phyloP scores from a whole-genome alignment of 257 asterid species.

The Striga asiatica region DNA sequence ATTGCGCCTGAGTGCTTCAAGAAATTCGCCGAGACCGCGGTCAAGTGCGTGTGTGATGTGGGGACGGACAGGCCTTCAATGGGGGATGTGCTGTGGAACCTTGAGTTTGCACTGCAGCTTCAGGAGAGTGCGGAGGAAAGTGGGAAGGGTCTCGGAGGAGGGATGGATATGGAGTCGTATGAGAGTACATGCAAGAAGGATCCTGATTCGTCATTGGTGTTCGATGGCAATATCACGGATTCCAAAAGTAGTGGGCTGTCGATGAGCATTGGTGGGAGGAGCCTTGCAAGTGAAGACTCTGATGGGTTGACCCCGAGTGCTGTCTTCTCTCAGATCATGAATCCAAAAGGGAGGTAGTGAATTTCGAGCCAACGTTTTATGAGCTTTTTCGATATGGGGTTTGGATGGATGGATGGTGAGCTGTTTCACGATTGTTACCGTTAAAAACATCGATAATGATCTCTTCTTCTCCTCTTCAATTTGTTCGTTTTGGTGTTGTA shows the following conservation, averaged over 20 bases:
- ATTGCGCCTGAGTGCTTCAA: slow-evolving; percentile 25
- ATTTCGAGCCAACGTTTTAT: background rate
- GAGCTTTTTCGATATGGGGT: background rate
- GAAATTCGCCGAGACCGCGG: slow-evolving; percentile 30
- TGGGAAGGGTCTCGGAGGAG: slow-evolving; percentile 36
- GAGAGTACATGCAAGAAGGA: slow-evolving; percentile 34
- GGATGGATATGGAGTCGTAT: slow-evolving; percentile 16
- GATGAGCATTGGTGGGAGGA: slow-evolving; percentile 69
- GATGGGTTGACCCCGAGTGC: slow-evolving; percentile 70
- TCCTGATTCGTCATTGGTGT: slow-evolving; percentile 29
- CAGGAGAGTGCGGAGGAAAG: slow-evolving; percentile 55
- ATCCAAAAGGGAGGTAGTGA: slow-evolving; percentile 54
- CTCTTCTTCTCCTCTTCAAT: background rate
- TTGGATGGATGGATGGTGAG: background rate
- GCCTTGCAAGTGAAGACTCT: slow-evolving; percentile 65
- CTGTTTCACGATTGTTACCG: background rate
- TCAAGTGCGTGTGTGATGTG: slow-evolving; percentile 25
- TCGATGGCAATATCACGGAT: slow-evolving; percentile 41
- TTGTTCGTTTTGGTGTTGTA: background rate
- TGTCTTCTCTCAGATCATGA: slow-evolving; percentile 74
- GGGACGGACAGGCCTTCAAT: slow-evolving; percentile 34
- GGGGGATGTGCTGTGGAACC: slow-evolving; percentile 36
- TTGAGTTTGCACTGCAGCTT: slow-evolving; percentile 29
- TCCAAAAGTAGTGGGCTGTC: slow-evolving; percentile 53
- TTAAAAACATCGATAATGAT: background rate